A percentile compares a stretch with the other conserved stretches of the same genome.
phyloP scores from a whole-genome alignment of 352 stramenopile genomes.

The Phytophthora tentaculata region DNA sequence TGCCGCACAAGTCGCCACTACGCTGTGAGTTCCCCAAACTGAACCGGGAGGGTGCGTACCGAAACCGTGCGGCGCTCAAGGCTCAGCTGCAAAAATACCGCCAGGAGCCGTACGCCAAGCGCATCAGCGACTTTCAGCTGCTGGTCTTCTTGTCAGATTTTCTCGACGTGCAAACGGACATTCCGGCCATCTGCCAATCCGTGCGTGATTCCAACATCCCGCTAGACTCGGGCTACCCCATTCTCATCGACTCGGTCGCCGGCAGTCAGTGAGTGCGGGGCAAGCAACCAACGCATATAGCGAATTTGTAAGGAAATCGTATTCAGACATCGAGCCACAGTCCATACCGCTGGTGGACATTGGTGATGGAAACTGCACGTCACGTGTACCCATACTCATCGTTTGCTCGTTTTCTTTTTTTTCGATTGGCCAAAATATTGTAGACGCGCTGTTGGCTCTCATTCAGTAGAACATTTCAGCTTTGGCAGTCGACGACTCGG shows the following conservation, averaged over 20 bases:
- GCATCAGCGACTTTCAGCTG: conserved; percentile 97
- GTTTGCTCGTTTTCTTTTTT: conserved; percentile 15
- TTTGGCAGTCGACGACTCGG: background rate
- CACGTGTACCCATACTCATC: conserved; percentile 6
- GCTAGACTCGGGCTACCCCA: conserved; percentile 95
- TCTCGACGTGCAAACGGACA: conserved; percentile 91
- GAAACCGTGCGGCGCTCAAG: conserved; percentile 93
- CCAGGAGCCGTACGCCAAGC: conserved; percentile 79
- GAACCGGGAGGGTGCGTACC: conserved; percentile 89
- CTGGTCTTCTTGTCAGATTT: conserved; percentile 95
- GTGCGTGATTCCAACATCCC: conserved; percentile 87
- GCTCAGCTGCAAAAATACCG: conserved; percentile 85
- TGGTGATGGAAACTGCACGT: conserved; percentile 1
- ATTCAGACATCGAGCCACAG: background rate
- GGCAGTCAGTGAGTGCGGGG: conserved; percentile 58
- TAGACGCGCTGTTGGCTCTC: conserved; percentile 2
- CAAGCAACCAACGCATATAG: conserved; percentile 10
- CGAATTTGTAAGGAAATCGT: conserved; percentile 27
- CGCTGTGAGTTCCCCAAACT: conserved; percentile 94
- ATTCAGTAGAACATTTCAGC: conserved; percentile 8
- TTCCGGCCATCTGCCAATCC: conserved; percentile 93
- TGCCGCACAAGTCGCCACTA: conserved; percentile 93
- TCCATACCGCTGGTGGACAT: conserved; percentile 11
- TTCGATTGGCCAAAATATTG: conserved; percentile 15
- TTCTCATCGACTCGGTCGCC: conserved; percentile 96